A percentile compares a stretch with the other conserved stretches of the same genome.
These are phyloP conservation scores for Vigna unguiculata DNA, from an alignment of 306 rosid genomes.

Conservation along the genomic window DNA sequence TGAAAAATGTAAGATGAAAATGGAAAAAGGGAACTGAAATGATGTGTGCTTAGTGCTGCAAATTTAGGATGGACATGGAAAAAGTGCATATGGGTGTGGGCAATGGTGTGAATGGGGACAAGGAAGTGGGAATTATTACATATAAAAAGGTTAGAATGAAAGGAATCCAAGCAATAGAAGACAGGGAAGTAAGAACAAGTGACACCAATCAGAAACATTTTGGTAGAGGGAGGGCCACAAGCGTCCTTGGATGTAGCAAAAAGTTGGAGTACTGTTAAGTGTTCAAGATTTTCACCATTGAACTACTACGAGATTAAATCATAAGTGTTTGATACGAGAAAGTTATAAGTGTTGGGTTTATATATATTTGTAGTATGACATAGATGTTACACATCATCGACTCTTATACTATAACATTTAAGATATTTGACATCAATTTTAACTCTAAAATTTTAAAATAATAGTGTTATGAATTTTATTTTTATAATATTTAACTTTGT, in stretches of 20 bases:
- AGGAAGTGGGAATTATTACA: conserved; percentile 31
- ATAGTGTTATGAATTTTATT: no score
- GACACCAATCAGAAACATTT: conserved; percentile 12
- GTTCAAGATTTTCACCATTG: neutral
- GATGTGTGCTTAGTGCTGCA: neutral
- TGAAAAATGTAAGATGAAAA: neutral
- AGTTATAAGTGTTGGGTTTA: no score
- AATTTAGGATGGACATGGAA: conserved; percentile 22
- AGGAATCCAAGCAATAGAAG: conserved; percentile 30
- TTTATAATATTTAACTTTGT: no score
- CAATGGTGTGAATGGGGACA: conserved; percentile 22
- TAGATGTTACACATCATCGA: no score
- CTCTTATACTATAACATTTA: no score
- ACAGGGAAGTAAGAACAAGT: conserved; percentile 19
- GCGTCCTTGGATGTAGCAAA: conserved; percentile 1
- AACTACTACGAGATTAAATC: no score
- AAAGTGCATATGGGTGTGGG: neutral
- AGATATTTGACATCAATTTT: no score
- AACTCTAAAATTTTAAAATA: no score
- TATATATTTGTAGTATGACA: no score
- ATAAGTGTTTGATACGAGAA: no score
- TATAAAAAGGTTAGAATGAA: neutral
- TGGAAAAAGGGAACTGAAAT: neutral
- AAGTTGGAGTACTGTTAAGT: neutral
- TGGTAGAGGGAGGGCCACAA: conserved; percentile 23